phyloP scores from a whole-genome alignment of 176 grass and related monocot genomes.

The Typha latifolia region DNA sequence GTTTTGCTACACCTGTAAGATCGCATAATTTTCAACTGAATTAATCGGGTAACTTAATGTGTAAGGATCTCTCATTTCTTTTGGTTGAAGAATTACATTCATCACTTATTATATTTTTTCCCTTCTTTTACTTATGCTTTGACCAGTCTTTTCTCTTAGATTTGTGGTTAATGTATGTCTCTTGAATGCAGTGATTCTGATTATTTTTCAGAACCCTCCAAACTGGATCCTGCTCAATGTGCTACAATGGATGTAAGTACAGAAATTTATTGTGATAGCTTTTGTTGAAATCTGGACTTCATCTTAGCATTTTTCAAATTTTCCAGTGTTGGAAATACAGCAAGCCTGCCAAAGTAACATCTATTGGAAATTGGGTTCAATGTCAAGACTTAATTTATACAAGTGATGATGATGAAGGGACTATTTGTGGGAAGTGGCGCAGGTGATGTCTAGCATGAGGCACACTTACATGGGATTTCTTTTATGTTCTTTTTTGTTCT shows the following conservation, averaged over 20 bases:
- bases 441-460: constrained; percentile 34
- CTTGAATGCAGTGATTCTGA: constrained; percentile 26
- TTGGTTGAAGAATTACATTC: too few relatives aligned
- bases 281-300: neutral
- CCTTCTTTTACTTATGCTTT: too few relatives aligned
- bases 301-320: neutral
- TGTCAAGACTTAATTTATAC: constrained; percentile 49
- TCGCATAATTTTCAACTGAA: too few relatives aligned
- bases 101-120: too few relatives aligned
- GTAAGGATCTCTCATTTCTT: too few relatives aligned
- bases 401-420: constrained; percentile 38
- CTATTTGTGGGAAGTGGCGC: constrained; percentile 88
- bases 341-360: constrained; percentile 31
- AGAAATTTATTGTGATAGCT: neutral
- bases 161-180: too few relatives aligned
- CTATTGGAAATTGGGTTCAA: constrained; percentile 91
- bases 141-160: too few relatives aligned
- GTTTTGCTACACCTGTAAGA: too few relatives aligned
- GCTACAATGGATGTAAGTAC: constrained; percentile 52
- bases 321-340: constrained; percentile 18
- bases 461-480: neutral
- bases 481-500: constrained; percentile 5
- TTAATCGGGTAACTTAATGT: too few relatives aligned
- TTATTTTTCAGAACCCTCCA: constrained; percentile 24
- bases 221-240: constrained; percentile 43